Base-by-base conservation (phyloP, 208 protist genomes). In the Wallacemonas rigidus region DNA sequence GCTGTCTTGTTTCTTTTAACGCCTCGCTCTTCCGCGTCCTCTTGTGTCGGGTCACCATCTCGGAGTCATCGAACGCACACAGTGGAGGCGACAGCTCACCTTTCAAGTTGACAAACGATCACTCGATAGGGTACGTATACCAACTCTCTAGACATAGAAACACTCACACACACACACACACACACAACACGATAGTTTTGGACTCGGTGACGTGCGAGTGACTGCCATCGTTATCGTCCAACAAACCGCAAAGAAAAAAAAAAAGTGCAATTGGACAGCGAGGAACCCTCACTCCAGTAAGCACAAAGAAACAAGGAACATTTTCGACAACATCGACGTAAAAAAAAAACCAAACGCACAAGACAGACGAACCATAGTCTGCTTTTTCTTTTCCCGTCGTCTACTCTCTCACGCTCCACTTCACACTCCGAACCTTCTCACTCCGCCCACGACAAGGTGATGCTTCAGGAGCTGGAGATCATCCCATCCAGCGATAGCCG, bases 401-500 rank as follows among this genome's bases (percentile, higher is more conserved):
- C 43, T 35, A 12, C 45, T 63, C 39, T 45, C 9, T 26, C 26
- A 26, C 26, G 26, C 26, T 26, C 26, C 26, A 26, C 26, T 26
- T 26, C 0, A 26, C 26, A 26, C 26, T 26, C 26, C 26, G 26
- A 4, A 41, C 11, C 1, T 44, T 6, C n/a, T 38, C 39, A 1
- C 44, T 41, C 11, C 39, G 7, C 4, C 3, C n/a, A 12, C n/a
- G 15, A 17, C 45, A 4, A 7, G 0, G 54, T 26, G 1, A 87
- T 87, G 81, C 74, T 84, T 1, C 74, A 83, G 3, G 61, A 76
- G 39, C 67, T 91, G 9, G 69, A 82, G 12, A 74, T 95, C 40
- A 71, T 85, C 3, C 83, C 90, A 11, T 87, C 87, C 54, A 79
- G 73, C 11, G 80, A 78, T 50, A 71, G 78, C 26, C 88, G 91